These are phyloP conservation scores for Sporothrix dimorphospora DNA, from an alignment of 2,329 filamentous ascomycete genomes.

Conservation along the genomic window DNA sequence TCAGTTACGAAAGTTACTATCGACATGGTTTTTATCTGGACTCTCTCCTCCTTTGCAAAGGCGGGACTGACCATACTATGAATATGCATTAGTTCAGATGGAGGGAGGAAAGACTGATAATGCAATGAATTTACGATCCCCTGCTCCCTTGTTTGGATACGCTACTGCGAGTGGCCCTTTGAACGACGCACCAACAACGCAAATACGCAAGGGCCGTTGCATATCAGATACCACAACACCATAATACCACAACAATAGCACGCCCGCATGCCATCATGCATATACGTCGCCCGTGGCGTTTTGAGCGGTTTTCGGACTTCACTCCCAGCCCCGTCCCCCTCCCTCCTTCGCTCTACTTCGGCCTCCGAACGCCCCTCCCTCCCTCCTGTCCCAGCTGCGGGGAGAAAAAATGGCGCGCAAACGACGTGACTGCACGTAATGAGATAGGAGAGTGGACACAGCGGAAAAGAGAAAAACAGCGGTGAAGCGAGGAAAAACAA, in stretches of 20 bases:
- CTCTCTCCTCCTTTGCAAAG: not conserved
- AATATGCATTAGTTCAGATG: not conserved
- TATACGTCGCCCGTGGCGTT: not conserved
- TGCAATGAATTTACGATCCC: constrained; percentile 16
- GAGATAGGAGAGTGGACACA: not conserved
- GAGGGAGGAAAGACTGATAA: constrained; percentile 11
- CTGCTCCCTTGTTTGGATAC: constrained; percentile 2
- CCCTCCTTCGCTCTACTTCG: not conserved
- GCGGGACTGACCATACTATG: not conserved
- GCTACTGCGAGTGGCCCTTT: constrained; percentile 3
- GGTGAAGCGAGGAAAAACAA: not conserved
- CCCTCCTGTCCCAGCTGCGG: not conserved
- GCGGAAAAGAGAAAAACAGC: not conserved
- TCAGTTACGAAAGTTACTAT: too few species aligned
- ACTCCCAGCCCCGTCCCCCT: not conserved
- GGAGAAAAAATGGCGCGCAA: not conserved
- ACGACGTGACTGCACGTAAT: not conserved
- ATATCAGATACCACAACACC: not conserved
- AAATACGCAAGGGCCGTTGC: not conserved
- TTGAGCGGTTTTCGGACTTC: not conserved
- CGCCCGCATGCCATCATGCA: not conserved
- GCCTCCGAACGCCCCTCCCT: not conserved
- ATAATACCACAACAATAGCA: not conserved
- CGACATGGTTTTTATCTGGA: not conserved
- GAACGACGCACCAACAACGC: not conserved